Evolutionary conservation across 2,329 filamentous ascomycete species (phyloP), one percentile per base, ranked within the genome.

Genomic region (Corinectria fuckeliana): DNA sequence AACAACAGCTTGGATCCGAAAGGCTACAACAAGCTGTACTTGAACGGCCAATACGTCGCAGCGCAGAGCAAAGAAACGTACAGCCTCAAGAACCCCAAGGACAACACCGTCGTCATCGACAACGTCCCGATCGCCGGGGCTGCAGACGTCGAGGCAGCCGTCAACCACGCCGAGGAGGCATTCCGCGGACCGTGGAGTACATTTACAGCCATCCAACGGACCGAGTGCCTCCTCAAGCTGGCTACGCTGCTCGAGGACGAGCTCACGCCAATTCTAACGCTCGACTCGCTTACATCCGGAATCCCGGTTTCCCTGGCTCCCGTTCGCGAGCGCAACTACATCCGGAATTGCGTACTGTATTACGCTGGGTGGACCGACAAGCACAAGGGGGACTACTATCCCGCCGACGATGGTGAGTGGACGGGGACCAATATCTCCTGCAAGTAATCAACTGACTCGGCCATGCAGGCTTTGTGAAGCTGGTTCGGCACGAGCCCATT

Each of bases 281-380:
- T 62, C 4, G 59, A 62, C 18, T 62, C 59, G 5, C 42, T 62
- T 2, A 62, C 59, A 11, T 62, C 59, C 1, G 59, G 59, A 11
- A 51, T 62, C 11, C 59, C 59, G n/a, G n/a, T 62, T 13, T 62
- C 56, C 2, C 41, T 62, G 5, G 59, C 45, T 2, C 59, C 59
- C 16, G 51, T 56, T 18, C 59, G 59, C 21, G 59, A 62, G 47
- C 50, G 56, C 23, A 62, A 50, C 11, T 62, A 62, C 14, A 59
- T 62, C 41, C 48, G 51, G 44, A 62, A 62, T 42, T 58, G 55
- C 18, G 47, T 59, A 0, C n/a, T 62, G 18, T 62, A 62, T 23
- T 62, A 62, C 18, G 59, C 59, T 10, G 59, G 59, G 11, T 62
- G 59, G 59, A 62, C 59, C 8, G 59, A 62, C 36, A 62, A 62